Base-by-base conservation (phyloP, 2,329 filamentous ascomycete genomes). In the Alternaria ethzedia region DNA sequence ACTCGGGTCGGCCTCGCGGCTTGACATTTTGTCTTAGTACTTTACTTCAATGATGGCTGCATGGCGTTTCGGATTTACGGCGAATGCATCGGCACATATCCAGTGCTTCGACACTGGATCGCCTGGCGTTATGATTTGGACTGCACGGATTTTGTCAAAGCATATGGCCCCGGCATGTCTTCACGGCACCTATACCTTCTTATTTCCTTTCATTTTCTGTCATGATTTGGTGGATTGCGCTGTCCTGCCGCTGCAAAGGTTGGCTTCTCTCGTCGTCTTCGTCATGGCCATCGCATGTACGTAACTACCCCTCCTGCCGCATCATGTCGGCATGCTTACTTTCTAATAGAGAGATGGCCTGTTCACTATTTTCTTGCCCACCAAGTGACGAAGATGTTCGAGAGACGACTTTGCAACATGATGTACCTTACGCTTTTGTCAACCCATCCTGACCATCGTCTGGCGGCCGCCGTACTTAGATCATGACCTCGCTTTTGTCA, bases 201-300 rank as follows among this genome's bases (percentile, higher is more conserved):
- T 69, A 62, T 70, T 62, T 74, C 58, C 61, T 59, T 58, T 70
- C 26, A 23, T 66, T 59, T 68, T 64, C 61, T 74, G 64, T 74
- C 70, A 73, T 67, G 60, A 65, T 69, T 71, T 67, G 75, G 74
- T 74, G 69, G 73, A 68, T 70, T 60, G 72, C 68, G 70, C 74
- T 79, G 72, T 76, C 73, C 73, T 72, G 70, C 66, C 70, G 74
- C 73, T 76, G 72, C 69, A 70, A 72, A 71, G 72, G 71, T 75
- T 73, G 72, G 63, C 70, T 70, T 80, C 78, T 80, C 76, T 80
- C 79, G 74, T 81, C 79, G 77, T 81, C 79, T 81, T 80, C 79
- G 79, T 81, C 80, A 80, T 81, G 78, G 79, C 74, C 78, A 79
- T 80, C 75, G 74, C 73, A 78, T 81, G 79, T 81, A 81, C 76